Evolutionary conservation across 2,329 filamentous ascomycete genomes (phyloP).

Genomic region (Trichoderma oligosporum): DNA sequence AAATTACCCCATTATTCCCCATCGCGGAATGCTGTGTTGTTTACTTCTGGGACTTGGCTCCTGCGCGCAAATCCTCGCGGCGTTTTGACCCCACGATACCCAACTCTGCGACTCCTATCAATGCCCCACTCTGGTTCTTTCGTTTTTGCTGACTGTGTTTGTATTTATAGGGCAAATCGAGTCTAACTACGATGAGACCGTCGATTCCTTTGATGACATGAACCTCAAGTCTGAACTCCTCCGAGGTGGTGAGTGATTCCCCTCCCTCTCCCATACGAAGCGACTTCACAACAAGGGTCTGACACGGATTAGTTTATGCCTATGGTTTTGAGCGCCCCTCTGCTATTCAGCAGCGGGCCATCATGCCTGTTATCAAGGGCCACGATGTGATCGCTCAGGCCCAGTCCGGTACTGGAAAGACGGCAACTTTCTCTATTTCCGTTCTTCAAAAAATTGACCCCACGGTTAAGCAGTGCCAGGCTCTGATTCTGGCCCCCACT

Average conservation of each 20-base stretch:
- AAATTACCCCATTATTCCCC: not conserved
- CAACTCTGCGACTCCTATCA: constrained; percentile 1
- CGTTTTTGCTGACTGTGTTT: constrained; percentile 25
- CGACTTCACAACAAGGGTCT: constrained; percentile 22
- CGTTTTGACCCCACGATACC: constrained; percentile 19
- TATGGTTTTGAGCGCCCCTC: constrained; percentile 99
- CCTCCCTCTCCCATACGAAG: constrained; percentile 17
- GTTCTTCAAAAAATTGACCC: constrained; percentile 98
- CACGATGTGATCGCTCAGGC: constrained; percentile 99
- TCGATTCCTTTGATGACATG: constrained; percentile 99
- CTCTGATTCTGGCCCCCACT: constrained; percentile 93
- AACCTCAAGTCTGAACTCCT: constrained; percentile 95
- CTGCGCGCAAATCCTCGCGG: constrained; percentile 7
- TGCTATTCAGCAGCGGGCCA: constrained; percentile 99
- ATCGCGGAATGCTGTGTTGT: not conserved
- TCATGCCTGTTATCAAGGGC: constrained; percentile 99
- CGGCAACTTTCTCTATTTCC: constrained; percentile 98
- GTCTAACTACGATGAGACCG: constrained; percentile 99
- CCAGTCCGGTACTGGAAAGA: constrained; percentile 99
- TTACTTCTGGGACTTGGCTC: not conserved
- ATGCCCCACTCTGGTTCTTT: not conserved
- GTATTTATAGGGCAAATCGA: constrained; percentile 85
- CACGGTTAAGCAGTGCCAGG: constrained; percentile 93
- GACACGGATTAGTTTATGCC: constrained; percentile 67
- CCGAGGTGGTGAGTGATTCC: constrained; percentile 64